Evolutionary conservation across 495 filamentous ascomycete genomes (phyloP), one percentile per base, ranked within the genome.

Genomic region (Penicillium dipodomyicola): DNA sequence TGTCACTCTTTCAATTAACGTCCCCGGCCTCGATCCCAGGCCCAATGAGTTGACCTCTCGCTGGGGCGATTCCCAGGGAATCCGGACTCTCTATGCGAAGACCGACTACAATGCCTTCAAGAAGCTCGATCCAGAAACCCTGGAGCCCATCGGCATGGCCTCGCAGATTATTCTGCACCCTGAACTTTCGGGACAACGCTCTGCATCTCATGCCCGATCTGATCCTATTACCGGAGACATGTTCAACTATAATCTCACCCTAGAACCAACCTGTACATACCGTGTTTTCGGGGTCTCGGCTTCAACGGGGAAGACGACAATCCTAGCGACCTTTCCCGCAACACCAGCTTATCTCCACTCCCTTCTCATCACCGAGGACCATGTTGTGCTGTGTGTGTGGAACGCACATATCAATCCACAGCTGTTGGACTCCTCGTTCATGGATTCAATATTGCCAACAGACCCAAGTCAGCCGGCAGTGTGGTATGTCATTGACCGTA

Each of bases 191-290:
- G 90, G 90, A 0, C 81, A 75, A 1, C 57, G 88, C 5, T 79
- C 84, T 5, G 82, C 80, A 20, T 78, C 89, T 3, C 90, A 92
- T 65, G 81, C 87, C 6, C 82, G 84, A n/a, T 75, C 77, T 0
- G 87, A 91, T 59, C 88, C 87, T 0, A 61, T 75, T 0, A 91
- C 86, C 0, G 89, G 90, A 2, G 88, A 92, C 57, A 65, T 88
- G n/a, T 90, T 80, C 74, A 92, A 91, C 64, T 91, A 79, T 73
- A 92, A 92, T 65, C 80, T 90, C 33, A 63, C 76, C 2, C 42
- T 84, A 5, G 78, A 77, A 10, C 50, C 47, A 14, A 62, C 58
- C 0, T 58, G 73, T 5, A 81, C 79, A 0, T 94, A 92, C 60
- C 83, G 86, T 2, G 64, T 92, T 27, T 92, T 92, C 66, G 65